Evolutionary conservation across 805 yeast species (phyloP), one percentile per base, ranked within the genome.

Genomic region (Candida alai): DNA sequence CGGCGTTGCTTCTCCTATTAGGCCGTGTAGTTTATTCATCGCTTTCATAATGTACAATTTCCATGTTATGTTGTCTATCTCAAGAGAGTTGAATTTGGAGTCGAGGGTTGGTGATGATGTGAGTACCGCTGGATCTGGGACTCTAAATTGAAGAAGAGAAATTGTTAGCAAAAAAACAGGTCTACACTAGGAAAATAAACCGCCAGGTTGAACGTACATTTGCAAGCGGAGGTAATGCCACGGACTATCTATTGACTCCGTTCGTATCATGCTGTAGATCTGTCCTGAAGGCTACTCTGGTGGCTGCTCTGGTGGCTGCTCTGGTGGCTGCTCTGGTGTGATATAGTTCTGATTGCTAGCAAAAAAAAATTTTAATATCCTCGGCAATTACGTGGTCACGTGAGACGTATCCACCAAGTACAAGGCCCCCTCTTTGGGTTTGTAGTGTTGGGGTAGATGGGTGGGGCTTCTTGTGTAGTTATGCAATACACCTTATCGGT

Each of bases 1-100:
- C 33, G 48, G 58, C 6, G 54, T 22, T 0, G 66, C 47, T 36
- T 58, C 60, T 4, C 69, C 69, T 12, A 56, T 42, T 9, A 62
- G 33, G 1, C 69, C 69, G 34, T 62, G 51, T 19, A 58, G 39
- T 24, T 51, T 54, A 5, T 42, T 40, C n/a, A 62, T 36, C 19
- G 56, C 46, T 4, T 44, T 41, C 4, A 38, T 20, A 4, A 62
- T 38, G 2, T 60, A 39, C 6, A 58, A 30, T 25, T 53, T 52
- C 66, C 67, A 61, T n/a, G 62, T 51, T 11, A 60, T 42, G 13
- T 43, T 24, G 31, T 60, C 68, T 3, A 62, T 37, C 3, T 42
- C 42, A 6, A 54, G 28, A 6, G 32, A 32, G 7, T 41, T 32
- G 30, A 44, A 45, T 7, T 30, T 6, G 12, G 6, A 2, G 46